Conservation (phyloP, 768 basidiomycete species). For the Tephrocybe sp. region DNA sequence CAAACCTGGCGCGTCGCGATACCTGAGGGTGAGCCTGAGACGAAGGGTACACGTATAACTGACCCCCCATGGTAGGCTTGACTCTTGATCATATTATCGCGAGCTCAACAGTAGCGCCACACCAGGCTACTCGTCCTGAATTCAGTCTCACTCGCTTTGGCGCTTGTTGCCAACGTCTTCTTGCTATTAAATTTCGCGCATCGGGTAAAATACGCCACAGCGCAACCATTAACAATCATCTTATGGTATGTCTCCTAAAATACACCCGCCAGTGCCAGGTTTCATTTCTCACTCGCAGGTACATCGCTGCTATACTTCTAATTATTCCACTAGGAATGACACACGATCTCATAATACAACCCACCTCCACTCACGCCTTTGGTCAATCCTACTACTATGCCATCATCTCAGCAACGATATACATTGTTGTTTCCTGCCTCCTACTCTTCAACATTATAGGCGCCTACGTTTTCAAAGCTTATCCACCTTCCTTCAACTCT, state of each 20-base stretch:
- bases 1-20: constrained; percentile 33
- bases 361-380: constrained; percentile 19
- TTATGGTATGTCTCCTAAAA: constrained; percentile 33
- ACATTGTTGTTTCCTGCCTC: constrained; percentile 23
- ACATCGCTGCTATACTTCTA: constrained; percentile 34
- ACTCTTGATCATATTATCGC: background rate
- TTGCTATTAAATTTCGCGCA: constrained; percentile 40
- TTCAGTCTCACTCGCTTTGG: constrained; percentile 29
- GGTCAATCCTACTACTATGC: constrained; percentile 41
- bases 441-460: constrained; percentile 26
- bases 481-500: constrained; percentile 33
- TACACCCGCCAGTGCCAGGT: too few relatives aligned
- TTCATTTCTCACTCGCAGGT: too few relatives aligned
- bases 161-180: constrained; percentile 33
- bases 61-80: constrained; percentile 36
- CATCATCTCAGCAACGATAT: constrained; percentile 30
- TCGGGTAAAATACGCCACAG: constrained; percentile 31
- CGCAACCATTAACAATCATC: constrained; percentile 36
- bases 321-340: constrained; percentile 32
- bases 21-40: constrained; percentile 3
- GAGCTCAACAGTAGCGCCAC: background rate
- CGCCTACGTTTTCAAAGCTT: constrained; percentile 32
- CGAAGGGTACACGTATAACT: constrained; percentile 16
- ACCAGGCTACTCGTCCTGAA: constrained; percentile 34
- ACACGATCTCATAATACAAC: constrained; percentile 13